Evolutionary conservation across 106 monocot genomes (phyloP), one percentile per base, ranked within the genome.

Genomic region (Acorus gramineus): DNA sequence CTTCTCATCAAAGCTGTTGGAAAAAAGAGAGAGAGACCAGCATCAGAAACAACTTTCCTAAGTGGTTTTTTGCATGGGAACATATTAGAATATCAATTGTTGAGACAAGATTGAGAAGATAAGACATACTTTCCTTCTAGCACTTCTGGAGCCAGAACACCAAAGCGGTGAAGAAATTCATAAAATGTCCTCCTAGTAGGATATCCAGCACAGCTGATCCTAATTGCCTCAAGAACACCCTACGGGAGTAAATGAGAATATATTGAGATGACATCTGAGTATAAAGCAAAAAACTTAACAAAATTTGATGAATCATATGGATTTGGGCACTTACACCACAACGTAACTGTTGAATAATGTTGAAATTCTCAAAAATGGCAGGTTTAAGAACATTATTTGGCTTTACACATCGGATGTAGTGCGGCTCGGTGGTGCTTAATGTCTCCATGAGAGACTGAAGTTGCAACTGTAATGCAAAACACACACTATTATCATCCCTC

Each of bases 161-260:
- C 79, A 69, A 89, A 89, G 49, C 89, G 89, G 70, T 79, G 72
- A 28, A 89, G 70, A 69, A 89, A 89, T 52, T 89, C 89, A 56
- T 84, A 76, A 69, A 89, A 89, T 42, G 77, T 79, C 44, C 81
- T 79, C 54, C 89, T 75, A 52, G 89, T 85, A 14, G 89, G 89
- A 85, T 81, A 89, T 61, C 89, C 89, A 76, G 81, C 85, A 79
- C 89, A 89, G 63, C 89, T 89, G 61, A 89, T 89, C 56, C 85
- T 82, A 62, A 89, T 89, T 51, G 89, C 85, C 79, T 89, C 89
- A 71, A 89, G 79, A 61, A 89, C 89, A 69, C 89, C 89, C 87
- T 87, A 56, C 0, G 62, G 28, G 8, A 46, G 42, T 12, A 8
- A 28, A 28, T 28, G 28, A 28, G 28, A 28, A 28, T 28, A 28